These are phyloP conservation scores for Cynanchum wilfordii DNA, from an alignment of 257 asterid genomes.

Conservation along the genomic window DNA sequence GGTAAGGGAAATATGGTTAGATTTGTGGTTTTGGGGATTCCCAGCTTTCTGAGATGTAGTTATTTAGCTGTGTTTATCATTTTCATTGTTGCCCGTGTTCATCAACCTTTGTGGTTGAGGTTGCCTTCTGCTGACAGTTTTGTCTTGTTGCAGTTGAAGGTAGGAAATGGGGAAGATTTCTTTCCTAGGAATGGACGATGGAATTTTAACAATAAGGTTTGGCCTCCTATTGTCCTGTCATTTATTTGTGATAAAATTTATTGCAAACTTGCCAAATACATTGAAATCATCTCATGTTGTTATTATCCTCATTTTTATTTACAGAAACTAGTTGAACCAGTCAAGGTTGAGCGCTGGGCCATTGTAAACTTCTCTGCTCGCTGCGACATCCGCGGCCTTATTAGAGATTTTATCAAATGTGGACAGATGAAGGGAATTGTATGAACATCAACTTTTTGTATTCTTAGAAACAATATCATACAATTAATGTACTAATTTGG, in stretches of 20 bases:
- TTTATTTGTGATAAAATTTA: background rate
- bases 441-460: constrained; percentile 22
- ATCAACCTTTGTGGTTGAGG: background rate
- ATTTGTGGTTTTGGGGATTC: background rate
- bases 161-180: constrained; percentile 77
- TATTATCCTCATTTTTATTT: constrained; percentile 1
- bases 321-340: constrained; percentile 60
- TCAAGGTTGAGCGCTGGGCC: constrained; percentile 79
- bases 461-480: background rate
- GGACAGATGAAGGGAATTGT: constrained; percentile 80
- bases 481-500: background rate
- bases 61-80: background rate
- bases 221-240: background rate
- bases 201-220: constrained; percentile 83
- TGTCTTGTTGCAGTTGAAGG: constrained; percentile 56
- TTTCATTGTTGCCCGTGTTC: background rate
- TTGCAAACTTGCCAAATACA: background rate
- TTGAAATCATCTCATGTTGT: background rate
- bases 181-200: constrained; percentile 78
- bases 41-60: background rate
- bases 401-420: constrained; percentile 58
- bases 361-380: constrained; percentile 89
- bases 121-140: background rate
- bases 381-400: constrained; percentile 52
- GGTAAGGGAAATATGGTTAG: constrained; percentile 25